A percentile compares a stretch with the other conserved stretches of the same genome.
Conservation (phyloP, 148 eudicot species). For the Cornus kousa region DNA sequence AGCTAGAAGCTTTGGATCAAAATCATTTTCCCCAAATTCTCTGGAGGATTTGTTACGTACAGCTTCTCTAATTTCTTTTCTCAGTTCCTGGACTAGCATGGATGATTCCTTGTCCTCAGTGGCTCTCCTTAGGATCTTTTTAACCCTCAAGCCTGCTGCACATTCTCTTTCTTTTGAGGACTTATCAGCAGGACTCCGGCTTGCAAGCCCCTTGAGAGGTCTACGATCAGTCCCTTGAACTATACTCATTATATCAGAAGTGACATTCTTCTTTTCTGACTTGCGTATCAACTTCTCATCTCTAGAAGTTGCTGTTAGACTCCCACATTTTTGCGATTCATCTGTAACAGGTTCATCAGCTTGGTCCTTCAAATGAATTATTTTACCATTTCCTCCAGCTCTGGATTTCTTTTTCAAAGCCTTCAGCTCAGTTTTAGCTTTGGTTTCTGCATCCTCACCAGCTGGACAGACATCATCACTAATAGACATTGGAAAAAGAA, state of each 20-base stretch:
- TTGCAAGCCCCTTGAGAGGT: slow-evolving; percentile 25
- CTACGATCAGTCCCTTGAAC: slow-evolving; percentile 54
- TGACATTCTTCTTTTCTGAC: slow-evolving; percentile 27
- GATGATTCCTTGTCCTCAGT: slow-evolving; percentile 68
- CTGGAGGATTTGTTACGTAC: slow-evolving; percentile 60
- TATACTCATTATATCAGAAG: slow-evolving; percentile 63
- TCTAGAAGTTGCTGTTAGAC: slow-evolving; percentile 15
- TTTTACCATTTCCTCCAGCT: slow-evolving; percentile 27
- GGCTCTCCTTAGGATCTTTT: slow-evolving; percentile 81
- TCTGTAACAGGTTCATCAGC: slow-evolving; percentile 31
- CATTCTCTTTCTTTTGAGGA: slow-evolving; percentile 38
- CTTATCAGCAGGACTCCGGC: slow-evolving; percentile 14
- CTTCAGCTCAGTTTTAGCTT: slow-evolving; percentile 30
- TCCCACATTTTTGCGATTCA: slow-evolving; percentile 17
- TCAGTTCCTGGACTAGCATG: slow-evolving; percentile 62
- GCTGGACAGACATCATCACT: slow-evolving; percentile 27
- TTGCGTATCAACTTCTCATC: slow-evolving; percentile 13
- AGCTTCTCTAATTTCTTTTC: slow-evolving; percentile 80
- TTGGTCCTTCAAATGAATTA: slow-evolving; percentile 23
- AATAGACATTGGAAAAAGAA: background rate
- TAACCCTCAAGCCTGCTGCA: slow-evolving; percentile 65
- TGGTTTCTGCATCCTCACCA: slow-evolving; percentile 37
- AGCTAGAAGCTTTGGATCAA: slow-evolving; percentile 80
- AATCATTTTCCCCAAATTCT: slow-evolving; percentile 50
- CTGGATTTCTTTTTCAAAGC: slow-evolving; percentile 41